phyloP scores from a whole-genome alignment of 495 filamentous ascomycete genomes.

The Articulospora tetracladia region DNA sequence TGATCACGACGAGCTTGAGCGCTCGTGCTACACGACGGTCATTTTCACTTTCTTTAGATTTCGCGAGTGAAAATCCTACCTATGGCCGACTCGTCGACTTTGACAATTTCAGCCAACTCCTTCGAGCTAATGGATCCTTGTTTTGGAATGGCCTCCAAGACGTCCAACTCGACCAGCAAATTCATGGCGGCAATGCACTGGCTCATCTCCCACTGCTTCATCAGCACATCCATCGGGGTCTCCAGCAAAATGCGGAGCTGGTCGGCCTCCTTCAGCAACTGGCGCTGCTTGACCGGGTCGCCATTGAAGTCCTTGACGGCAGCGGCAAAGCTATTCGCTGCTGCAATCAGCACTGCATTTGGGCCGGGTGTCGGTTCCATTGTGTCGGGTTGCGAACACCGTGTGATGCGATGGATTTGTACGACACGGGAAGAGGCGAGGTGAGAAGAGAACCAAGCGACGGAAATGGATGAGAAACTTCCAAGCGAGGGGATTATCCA shows the following conservation, averaged over 20 bases:
- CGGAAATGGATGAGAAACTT: too few relatives aligned
- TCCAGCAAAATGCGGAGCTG: slow-evolving; percentile 20
- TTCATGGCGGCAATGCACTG: slow-evolving; percentile 21
- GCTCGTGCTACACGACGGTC: slow-evolving; percentile 15
- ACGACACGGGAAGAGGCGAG: too few relatives aligned
- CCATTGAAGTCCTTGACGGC: slow-evolving; percentile 20
- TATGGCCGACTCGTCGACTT: slow-evolving; percentile 26
- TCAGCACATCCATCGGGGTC: slow-evolving; percentile 24
- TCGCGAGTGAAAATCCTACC: neutral
- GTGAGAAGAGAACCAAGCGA: too few relatives aligned
- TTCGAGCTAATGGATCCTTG: slow-evolving; percentile 23
- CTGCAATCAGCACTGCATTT: slow-evolving; percentile 3
- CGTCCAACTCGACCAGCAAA: slow-evolving; percentile 21
- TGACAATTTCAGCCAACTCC: slow-evolving; percentile 23
- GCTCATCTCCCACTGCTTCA: slow-evolving; percentile 16
- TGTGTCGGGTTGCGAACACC: neutral
- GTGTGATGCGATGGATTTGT: too few relatives aligned
- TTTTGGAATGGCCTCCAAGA: slow-evolving; percentile 24
- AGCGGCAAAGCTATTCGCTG: slow-evolving; percentile 28
- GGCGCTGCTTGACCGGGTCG: slow-evolving; percentile 19
- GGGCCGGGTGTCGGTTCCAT: neutral
- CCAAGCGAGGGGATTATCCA: too few relatives aligned
- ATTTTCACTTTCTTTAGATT: neutral
- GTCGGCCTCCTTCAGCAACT: slow-evolving; percentile 21
- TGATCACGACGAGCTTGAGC: slow-evolving; percentile 23